Evolutionary conservation across 2,329 filamentous ascomycete species (phyloP).

Genomic region (Aspergillus sp.): DNA sequence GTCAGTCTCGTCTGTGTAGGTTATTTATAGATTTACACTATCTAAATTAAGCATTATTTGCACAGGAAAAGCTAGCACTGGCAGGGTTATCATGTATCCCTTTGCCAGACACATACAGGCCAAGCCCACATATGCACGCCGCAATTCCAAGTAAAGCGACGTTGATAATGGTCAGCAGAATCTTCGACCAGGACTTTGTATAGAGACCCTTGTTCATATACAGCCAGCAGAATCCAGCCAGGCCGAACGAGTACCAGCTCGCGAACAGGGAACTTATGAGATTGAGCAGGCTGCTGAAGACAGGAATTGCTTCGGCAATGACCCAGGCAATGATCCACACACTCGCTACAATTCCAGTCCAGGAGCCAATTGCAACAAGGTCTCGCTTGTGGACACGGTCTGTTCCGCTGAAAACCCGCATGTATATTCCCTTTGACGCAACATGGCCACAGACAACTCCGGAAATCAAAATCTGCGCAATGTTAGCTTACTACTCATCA

Average conservation of each 20-base stretch:
- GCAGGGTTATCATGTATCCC: no score
- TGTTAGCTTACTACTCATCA: no score
- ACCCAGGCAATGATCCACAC: conserved; percentile 60
- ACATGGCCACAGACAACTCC: conserved; percentile 65
- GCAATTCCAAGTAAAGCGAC: conserved; percentile 5
- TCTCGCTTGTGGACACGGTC: conserved; percentile 48
- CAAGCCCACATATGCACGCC: no score
- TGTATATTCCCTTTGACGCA: conserved; percentile 60
- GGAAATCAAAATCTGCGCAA: conserved; percentile 52
- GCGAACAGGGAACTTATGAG: conserved; percentile 40
- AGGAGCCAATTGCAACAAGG: conserved; percentile 47
- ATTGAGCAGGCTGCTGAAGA: conserved; percentile 61
- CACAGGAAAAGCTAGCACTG: no score
- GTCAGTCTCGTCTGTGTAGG: no score
- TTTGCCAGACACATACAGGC: no score
- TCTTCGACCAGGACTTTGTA: conserved; percentile 5
- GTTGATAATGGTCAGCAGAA: conserved; percentile 6
- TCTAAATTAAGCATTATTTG: no score
- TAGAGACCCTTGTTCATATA: conserved; percentile 8
- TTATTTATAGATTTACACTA: no score
- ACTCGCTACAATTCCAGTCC: conserved; percentile 51
- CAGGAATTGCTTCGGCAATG: conserved; percentile 63
- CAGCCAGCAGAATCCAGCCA: conserved; percentile 12
- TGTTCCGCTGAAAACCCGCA: conserved; percentile 56
- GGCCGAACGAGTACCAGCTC: conserved; percentile 9